phyloP scores from a whole-genome alignment of 306 rosid genomes.

The Nissolia schottii region DNA sequence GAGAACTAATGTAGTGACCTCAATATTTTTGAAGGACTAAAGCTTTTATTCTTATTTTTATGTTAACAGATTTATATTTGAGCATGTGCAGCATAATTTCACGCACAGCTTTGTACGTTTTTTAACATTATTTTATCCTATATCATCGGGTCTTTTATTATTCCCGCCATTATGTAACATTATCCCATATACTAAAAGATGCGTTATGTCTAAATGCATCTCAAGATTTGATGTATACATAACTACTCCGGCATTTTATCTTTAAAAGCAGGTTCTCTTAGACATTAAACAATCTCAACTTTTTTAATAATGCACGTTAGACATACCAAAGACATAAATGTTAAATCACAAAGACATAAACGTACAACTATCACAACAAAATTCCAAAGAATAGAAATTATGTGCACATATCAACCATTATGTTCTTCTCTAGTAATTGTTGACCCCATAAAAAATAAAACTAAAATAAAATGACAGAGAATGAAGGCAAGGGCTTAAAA shows the following conservation, averaged over 20 bases:
- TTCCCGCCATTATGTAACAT: not conserved
- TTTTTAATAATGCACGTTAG: not conserved
- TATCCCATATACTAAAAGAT: not conserved
- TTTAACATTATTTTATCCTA: not conserved
- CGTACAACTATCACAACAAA: not conserved
- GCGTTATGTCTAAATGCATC: not conserved
- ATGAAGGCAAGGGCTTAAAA: slow-evolving; percentile 22
- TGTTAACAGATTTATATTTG: not conserved
- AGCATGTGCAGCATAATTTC: not conserved
- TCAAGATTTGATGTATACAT: not conserved
- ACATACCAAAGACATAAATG: not conserved
- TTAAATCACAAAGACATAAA: not conserved
- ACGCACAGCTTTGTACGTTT: not conserved
- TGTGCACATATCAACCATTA: not conserved
- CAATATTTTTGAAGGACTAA: no score
- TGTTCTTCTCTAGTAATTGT: not conserved
- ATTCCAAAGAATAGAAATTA: not conserved
- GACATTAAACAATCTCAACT: slow-evolving; percentile 1
- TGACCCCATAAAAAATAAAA: not conserved
- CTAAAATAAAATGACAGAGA: not conserved
- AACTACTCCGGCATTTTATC: not conserved
- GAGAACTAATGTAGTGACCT: no score
- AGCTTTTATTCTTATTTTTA: not conserved
- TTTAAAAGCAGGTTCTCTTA: not conserved
- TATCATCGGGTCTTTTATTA: not conserved